phyloP scores from a whole-genome alignment of 2,329 filamentous ascomycete genomes.

The Calonectria crousiana region DNA sequence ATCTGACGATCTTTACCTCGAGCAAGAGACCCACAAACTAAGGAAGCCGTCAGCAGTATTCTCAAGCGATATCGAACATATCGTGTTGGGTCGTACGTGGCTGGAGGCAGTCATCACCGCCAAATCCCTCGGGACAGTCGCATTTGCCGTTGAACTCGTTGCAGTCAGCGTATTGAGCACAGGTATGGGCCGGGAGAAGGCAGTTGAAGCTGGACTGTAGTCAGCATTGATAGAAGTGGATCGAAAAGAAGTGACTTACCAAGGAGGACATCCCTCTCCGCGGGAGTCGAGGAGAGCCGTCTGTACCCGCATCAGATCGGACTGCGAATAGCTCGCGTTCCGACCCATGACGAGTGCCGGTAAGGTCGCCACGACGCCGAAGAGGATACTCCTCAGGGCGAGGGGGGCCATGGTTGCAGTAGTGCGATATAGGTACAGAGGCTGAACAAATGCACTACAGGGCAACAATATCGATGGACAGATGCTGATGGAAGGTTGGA shows the following conservation, averaged over 20 bases:
- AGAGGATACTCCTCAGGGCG: constrained; percentile 52
- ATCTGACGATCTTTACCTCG: constrained; percentile 84
- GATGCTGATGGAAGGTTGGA: constrained; percentile 14
- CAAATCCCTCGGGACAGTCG: constrained; percentile 90
- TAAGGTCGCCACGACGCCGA: constrained; percentile 55
- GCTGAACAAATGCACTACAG: constrained; percentile 18
- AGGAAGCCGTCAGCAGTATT: constrained; percentile 23
- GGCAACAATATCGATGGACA: constrained; percentile 8
- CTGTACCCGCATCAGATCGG: constrained; percentile 73
- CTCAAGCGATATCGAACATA: not conserved
- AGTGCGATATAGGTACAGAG: constrained; percentile 32
- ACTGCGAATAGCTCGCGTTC: constrained; percentile 70
- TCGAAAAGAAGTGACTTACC: constrained; percentile 55
- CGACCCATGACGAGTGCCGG: constrained; percentile 54
- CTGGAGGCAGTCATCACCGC: constrained; percentile 91
- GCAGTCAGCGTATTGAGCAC: constrained; percentile 90
- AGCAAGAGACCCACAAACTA: constrained; percentile 87
- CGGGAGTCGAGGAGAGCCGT: constrained; percentile 79
- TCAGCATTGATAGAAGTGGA: constrained; percentile 10
- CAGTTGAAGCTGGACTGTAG: constrained; percentile 86
- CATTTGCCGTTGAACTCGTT: constrained; percentile 94
- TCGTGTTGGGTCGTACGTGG: constrained; percentile 67
- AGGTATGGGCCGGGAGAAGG: constrained; percentile 90
- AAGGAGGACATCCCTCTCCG: constrained; percentile 83
- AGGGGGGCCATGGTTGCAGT: constrained; percentile 55